Evolutionary conservation across 805 yeast genomes (phyloP).

Genomic region (Candida dajiaensis): DNA sequence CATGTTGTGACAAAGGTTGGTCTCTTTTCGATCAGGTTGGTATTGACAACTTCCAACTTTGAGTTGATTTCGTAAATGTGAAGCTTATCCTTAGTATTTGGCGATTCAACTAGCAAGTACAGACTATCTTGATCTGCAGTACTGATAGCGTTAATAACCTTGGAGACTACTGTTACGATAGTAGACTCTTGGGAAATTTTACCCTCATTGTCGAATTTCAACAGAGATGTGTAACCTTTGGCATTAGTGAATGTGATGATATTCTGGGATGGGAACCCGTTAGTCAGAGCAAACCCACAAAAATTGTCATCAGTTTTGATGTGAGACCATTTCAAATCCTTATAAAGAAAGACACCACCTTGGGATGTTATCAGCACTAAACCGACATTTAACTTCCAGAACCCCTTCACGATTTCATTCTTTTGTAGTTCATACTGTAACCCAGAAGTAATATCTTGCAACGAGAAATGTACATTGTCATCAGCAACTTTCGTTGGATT

Average conservation of each 20-base stretch:
- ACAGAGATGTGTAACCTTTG: slow-evolving; percentile 37
- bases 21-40: slow-evolving; percentile 31
- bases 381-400: slow-evolving; percentile 41
- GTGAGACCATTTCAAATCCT: slow-evolving; percentile 24
- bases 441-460: slow-evolving; percentile 30
- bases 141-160: slow-evolving; percentile 46
- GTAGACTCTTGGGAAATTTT: slow-evolving; percentile 19
- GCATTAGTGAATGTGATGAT: slow-evolving; percentile 29
- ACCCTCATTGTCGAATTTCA: slow-evolving; percentile 36
- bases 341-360: slow-evolving; percentile 42
- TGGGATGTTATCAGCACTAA: slow-evolving; percentile 50
- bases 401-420: slow-evolving; percentile 59
- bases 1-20: slow-evolving; percentile 55
- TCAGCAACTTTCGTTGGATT: slow-evolving; percentile 26
- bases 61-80: slow-evolving; percentile 33
- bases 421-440: slow-evolving; percentile 26
- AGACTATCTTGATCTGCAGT: slow-evolving; percentile 22
- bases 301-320: slow-evolving; percentile 24
- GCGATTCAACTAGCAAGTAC: slow-evolving; percentile 53
- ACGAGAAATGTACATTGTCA: slow-evolving; percentile 23
- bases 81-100: slow-evolving; percentile 56
- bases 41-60: slow-evolving; percentile 23
- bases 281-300: slow-evolving; percentile 36
- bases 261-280: slow-evolving; percentile 32
- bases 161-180: slow-evolving; percentile 29